phyloP scores from a whole-genome alignment of 1,284 basidiomycete species.

The Ustilago crameri region DNA sequence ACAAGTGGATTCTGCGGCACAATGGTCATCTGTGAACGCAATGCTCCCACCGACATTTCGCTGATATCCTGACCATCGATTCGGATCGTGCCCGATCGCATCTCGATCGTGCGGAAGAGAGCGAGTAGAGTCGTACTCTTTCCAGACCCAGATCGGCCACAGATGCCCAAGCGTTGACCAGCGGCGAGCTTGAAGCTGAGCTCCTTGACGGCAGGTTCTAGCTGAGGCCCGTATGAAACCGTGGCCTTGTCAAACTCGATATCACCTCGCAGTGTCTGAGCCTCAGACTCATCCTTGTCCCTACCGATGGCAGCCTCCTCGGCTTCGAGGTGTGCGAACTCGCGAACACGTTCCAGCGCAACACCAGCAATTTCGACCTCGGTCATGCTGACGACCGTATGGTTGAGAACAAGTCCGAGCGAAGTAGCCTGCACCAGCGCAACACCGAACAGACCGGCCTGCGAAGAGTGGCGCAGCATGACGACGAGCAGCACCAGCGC shows the following conservation, averaged over 20 bases:
- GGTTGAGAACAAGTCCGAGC: slow-evolving; percentile 35
- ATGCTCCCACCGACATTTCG: slow-evolving; percentile 17
- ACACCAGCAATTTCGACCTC: slow-evolving; percentile 67
- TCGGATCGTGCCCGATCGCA: slow-evolving; percentile 42
- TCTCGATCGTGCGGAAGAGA: slow-evolving; percentile 68
- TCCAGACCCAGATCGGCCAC: slow-evolving; percentile 80
- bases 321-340: slow-evolving; percentile 32
- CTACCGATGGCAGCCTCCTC: not conserved
- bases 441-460: slow-evolving; percentile 60
- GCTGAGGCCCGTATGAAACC: not conserved
- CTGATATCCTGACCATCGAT: slow-evolving; percentile 45
- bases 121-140: slow-evolving; percentile 80
- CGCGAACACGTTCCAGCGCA: slow-evolving; percentile 62
- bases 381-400: slow-evolving; percentile 53
- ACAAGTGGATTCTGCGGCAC: slow-evolving; percentile 64
- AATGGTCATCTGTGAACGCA: slow-evolving; percentile 52
- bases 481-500: slow-evolving; percentile 40
- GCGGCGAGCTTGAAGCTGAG: not conserved
- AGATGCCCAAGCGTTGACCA: not conserved
- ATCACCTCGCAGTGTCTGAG: slow-evolving; percentile 20
- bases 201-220: slow-evolving; percentile 19
- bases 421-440: slow-evolving; percentile 56
- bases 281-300: not conserved
- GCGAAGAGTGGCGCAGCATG: slow-evolving; percentile 18
- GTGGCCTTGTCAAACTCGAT: slow-evolving; percentile 22